Conservation (phyloP, 345 rosid species). For the Eucalyptus viminalis region DNA sequence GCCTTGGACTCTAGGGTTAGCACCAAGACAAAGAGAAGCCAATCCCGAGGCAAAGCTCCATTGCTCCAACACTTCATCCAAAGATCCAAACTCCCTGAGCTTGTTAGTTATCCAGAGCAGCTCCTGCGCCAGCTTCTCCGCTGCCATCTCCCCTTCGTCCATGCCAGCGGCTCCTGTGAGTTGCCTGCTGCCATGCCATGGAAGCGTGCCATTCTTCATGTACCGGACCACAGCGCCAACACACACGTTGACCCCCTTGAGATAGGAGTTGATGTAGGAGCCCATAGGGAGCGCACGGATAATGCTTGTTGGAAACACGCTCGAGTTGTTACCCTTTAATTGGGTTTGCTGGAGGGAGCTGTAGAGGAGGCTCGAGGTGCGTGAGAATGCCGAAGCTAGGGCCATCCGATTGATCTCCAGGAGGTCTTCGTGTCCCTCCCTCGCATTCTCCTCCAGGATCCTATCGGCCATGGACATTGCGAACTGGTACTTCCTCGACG, state of each 20-base stretch:
- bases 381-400: slow-evolving; percentile 42
- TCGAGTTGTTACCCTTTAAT: neutral
- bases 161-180: neutral
- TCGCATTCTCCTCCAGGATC: slow-evolving; percentile 63
- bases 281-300: slow-evolving; percentile 46
- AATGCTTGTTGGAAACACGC: slow-evolving; percentile 22
- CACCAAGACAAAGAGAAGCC: slow-evolving; percentile 45
- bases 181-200: slow-evolving; percentile 3
- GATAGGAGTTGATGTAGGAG: slow-evolving; percentile 23
- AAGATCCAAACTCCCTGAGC: slow-evolving; percentile 36
- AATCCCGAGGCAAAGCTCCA: slow-evolving; percentile 64
- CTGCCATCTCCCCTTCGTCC: slow-evolving; percentile 24
- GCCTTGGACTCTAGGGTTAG: slow-evolving; percentile 60
- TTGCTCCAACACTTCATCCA: slow-evolving; percentile 50
- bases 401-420: slow-evolving; percentile 42
- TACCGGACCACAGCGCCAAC: slow-evolving; percentile 17
- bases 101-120: slow-evolving; percentile 50
- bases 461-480: slow-evolving; percentile 68
- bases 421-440: slow-evolving; percentile 29
- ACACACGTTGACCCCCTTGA: slow-evolving; percentile 32
- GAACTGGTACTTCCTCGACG: slow-evolving; percentile 64
- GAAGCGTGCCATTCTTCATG: slow-evolving; percentile 5
- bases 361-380: slow-evolving; percentile 34
- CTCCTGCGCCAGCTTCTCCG: slow-evolving; percentile 76
- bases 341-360: slow-evolving; percentile 21